Base-by-base conservation (phyloP, 2,329 filamentous ascomycete genomes). In the Balansia obtecta region DNA sequence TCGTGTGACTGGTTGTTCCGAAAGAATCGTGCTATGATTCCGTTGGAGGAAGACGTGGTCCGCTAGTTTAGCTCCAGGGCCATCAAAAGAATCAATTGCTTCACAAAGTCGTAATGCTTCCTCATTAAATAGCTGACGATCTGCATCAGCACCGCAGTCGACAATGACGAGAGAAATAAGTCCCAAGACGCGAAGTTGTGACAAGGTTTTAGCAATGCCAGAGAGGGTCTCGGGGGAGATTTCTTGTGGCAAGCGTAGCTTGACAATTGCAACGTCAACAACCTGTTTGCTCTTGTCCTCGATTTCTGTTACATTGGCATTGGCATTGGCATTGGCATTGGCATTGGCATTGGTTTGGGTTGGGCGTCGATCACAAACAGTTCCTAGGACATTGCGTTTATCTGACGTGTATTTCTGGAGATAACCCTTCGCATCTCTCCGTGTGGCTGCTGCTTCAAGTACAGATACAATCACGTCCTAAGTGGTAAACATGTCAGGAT, bases 341-440 rank as follows among this genome's bases (percentile, higher is more conserved):
- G n/a, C 40, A 20, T 40, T 18, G 15, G 41, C 32, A 15, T 38
- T 34, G 16, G 34, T 27, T 22, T n/a, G 18, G 10, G 27, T 8
- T 32, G 15, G 6, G 15, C 4, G 20, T 22, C 20, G 20, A 38
- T 41, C 48, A 15, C n/a, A 10, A 13, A 30, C 15, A 33, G 20
- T 11, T 22, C 40, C 46, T 15, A 30, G 9, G 37, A 11, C 13
- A n/a, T 65, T 43, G 15, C 37, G 40, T 33, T 60, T 57, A 46
- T 65, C 64, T 58, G 57, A 60, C 55, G 58, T 83, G 64, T 96
- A 95, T 54, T 88, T 90, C 58, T 93, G 85, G 15, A 98, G 76
- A 63, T 96, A 98, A 38, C 87, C 83, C 66, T 86, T 90, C 45
- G 90, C 89, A 70, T 98, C 93, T 59, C 93, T 82, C 67, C 90